Evolutionary conservation across 2,329 filamentous ascomycete species (phyloP).

Genomic region (Ilyonectria mors-panacis): DNA sequence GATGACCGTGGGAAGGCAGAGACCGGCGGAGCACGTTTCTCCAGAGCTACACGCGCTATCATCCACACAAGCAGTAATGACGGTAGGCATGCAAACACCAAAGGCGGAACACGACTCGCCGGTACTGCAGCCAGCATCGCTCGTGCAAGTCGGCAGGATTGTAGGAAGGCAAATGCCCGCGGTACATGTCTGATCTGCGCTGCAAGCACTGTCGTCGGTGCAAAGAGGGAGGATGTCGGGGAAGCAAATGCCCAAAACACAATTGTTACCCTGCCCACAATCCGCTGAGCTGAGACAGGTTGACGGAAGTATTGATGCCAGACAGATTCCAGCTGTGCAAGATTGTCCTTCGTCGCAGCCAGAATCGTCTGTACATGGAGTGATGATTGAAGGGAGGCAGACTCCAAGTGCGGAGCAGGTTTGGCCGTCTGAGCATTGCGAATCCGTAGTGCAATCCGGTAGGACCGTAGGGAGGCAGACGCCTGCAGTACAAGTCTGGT

Average conservation of each 20-base stretch:
- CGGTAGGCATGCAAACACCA: neutral
- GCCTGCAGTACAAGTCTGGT: neutral
- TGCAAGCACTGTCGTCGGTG: neutral
- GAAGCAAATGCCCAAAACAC: conserved; percentile 9
- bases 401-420: conserved; percentile 4
- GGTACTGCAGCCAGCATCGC: neutral
- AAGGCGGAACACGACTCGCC: neutral
- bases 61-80: neutral
- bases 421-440: neutral
- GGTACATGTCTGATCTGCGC: conserved; percentile 1
- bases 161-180: conserved; percentile 13
- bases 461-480: neutral
- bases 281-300: neutral
- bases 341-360: neutral
- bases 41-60: neutral
- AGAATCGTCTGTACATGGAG: neutral
- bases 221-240: conserved; percentile 4
- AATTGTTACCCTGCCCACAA: neutral
- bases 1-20: neutral
- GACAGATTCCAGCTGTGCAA: neutral
- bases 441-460: conserved; percentile 1
- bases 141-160: conserved; percentile 6
- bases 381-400: conserved; percentile 10
- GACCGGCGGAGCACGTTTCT: neutral
- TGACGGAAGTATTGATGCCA: neutral